These are phyloP conservation scores for Scheffersomyces stipitis DNA, from an alignment of 805 yeast species.

Conservation along the genomic window DNA sequence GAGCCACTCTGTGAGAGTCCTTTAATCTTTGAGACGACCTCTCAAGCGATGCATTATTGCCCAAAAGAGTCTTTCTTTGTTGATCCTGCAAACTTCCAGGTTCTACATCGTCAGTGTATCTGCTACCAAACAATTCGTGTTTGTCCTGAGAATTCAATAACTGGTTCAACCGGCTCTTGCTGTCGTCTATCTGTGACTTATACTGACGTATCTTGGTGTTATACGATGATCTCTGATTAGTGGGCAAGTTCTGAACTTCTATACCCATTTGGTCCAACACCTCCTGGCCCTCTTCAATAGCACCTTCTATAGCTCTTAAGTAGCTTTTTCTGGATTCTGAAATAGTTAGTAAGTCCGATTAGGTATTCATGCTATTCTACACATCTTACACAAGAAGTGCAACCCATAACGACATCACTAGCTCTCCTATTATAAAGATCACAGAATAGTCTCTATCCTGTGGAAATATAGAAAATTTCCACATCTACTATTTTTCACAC, in stretches of 20 bases:
- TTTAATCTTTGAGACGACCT: constrained; percentile 78
- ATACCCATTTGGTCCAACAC: constrained; percentile 82
- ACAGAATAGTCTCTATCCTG: no score
- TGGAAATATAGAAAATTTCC: not conserved
- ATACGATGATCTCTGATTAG: constrained; percentile 64
- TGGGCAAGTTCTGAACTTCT: constrained; percentile 84
- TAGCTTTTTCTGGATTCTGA: constrained; percentile 52
- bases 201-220: constrained; percentile 78
- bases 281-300: constrained; percentile 79
- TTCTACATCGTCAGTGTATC: constrained; percentile 34
- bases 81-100: constrained; percentile 45
- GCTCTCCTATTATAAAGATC: no score
- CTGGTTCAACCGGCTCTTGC: constrained; percentile 55
- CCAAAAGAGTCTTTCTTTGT: constrained; percentile 80
- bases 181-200: constrained; percentile 54
- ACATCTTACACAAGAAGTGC: no score
- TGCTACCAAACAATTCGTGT: constrained; percentile 65
- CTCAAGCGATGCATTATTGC: constrained; percentile 77
- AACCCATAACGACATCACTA: no score
- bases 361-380: not conserved
- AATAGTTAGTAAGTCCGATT: constrained; percentile 6
- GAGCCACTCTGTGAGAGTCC: constrained; percentile 86
- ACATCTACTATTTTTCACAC: constrained; percentile 11
- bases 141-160: constrained; percentile 72
- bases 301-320: constrained; percentile 59